A percentile compares a stretch with the other conserved stretches of the same genome.
phyloP scores from a whole-genome alignment of 2,329 filamentous ascomycete species.

The Pseudodiploospora longispora region DNA sequence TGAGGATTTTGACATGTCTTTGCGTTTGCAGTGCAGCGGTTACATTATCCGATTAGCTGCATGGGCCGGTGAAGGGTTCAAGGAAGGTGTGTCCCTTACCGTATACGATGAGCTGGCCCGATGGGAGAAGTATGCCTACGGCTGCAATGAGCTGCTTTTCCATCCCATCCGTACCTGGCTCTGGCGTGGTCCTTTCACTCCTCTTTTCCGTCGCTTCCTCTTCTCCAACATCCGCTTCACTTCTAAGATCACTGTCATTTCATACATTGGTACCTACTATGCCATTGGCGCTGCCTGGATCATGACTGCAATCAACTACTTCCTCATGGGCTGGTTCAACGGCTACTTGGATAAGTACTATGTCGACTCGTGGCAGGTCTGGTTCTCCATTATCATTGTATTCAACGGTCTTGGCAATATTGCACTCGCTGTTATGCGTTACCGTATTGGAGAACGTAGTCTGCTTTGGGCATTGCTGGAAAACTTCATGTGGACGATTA shows the following conservation, averaged over 20 bases:
- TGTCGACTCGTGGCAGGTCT: conserved; percentile 69
- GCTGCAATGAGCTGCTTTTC: conserved; percentile 76
- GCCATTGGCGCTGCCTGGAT: conserved; percentile 70
- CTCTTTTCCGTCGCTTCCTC: conserved; percentile 67
- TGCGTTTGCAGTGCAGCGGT: conserved; percentile 63
- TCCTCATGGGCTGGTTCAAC: conserved; percentile 68
- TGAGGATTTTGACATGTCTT: conserved; percentile 76
- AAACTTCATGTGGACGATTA: conserved; percentile 66
- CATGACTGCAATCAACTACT: conserved; percentile 66
- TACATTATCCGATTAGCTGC: conserved; percentile 67
- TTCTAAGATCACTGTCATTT: conserved; percentile 67
- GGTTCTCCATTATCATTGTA: conserved; percentile 72
- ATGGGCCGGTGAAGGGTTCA: conserved; percentile 69
- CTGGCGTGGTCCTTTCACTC: conserved; percentile 67
- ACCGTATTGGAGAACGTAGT: conserved; percentile 57
- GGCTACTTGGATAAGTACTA: conserved; percentile 75
- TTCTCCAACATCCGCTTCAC: conserved; percentile 66
- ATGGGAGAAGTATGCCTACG: conserved; percentile 84
- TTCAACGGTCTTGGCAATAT: conserved; percentile 71
- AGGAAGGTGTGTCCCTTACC: conserved; percentile 75
- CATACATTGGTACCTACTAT: conserved; percentile 75
- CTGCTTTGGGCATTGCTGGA: conserved; percentile 50
- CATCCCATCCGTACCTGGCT: conserved; percentile 68
- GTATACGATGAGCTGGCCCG: conserved; percentile 78
- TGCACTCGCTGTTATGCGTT: conserved; percentile 63